Conservation (phyloP, 768 basidiomycete species). For the Cystofilobasidium bisporidii region DNA sequence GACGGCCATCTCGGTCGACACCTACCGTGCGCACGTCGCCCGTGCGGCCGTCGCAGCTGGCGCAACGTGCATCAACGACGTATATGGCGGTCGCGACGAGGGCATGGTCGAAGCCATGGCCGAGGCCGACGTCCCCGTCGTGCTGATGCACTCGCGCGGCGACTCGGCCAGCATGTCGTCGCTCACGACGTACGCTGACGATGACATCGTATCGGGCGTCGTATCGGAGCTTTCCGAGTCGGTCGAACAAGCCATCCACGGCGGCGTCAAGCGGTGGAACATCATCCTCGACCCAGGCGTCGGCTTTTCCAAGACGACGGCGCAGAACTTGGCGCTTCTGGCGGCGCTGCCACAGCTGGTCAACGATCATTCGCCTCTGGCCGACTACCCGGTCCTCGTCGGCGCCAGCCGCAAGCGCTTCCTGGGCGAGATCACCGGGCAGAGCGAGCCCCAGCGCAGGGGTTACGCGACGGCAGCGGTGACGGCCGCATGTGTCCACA, state of each 20-base stretch:
- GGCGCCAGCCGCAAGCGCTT: conserved; percentile 79
- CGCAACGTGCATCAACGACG: conserved; percentile 90
- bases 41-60: conserved; percentile 64
- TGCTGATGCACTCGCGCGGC: conserved; percentile 91
- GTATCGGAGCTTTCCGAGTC: conserved; percentile 60
- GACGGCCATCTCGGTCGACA: conserved; percentile 70
- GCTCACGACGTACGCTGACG: conserved; percentile 45
- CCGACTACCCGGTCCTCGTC: conserved; percentile 55
- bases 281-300: conserved; percentile 85
- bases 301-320: conserved; percentile 80
- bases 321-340: conserved; percentile 63
- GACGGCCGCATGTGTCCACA: conserved; percentile 56
- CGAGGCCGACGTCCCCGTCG: conserved; percentile 60
- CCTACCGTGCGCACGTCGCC: conserved; percentile 76
- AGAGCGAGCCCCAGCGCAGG: conserved; percentile 51
- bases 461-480: conserved; percentile 70
- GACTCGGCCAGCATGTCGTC: conserved; percentile 48
- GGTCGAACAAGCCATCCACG: conserved; percentile 55
- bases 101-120: conserved; percentile 61
- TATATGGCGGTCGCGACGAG: conserved; percentile 56
- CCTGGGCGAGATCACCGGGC: conserved; percentile 56
- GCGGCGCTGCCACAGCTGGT: conserved; percentile 45
- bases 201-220: conserved; percentile 63
- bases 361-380: conserved; percentile 44
- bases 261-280: conserved; percentile 75